Evolutionary conservation across 805 yeast genomes (phyloP).

Genomic region (Ogataea haglerorum): DNA sequence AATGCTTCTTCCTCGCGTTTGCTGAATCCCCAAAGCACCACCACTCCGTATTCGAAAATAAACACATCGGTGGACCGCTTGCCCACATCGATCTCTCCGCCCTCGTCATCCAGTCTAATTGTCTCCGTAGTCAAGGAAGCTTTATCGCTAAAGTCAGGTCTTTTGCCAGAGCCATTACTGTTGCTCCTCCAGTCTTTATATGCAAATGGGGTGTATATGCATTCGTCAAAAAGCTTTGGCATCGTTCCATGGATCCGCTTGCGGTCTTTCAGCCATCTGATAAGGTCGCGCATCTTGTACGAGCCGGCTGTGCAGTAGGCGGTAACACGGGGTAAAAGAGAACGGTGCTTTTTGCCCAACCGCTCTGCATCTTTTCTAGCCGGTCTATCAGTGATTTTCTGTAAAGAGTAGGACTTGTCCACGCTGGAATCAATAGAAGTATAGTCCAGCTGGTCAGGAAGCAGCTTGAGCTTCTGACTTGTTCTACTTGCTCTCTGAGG

Average conservation of each 20-base stretch:
- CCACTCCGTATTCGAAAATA: constrained; percentile 94
- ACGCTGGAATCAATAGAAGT: constrained; percentile 20
- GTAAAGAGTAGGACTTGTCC: constrained; percentile 69
- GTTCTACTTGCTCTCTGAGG: constrained; percentile 75
- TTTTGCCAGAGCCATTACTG: constrained; percentile 18
- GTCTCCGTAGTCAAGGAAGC: constrained; percentile 32
- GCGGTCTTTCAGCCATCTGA: constrained; percentile 80
- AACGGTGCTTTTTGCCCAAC: constrained; percentile 81
- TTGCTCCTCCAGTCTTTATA: constrained; percentile 72
- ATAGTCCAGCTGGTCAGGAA: constrained; percentile 55
- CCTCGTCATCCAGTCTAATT: constrained; percentile 84
- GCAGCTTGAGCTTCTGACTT: constrained; percentile 64
- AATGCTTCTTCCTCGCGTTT: constrained; percentile 79
- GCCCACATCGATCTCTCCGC: constrained; percentile 90
- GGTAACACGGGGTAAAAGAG: constrained; percentile 85
- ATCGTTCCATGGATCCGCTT: constrained; percentile 69
- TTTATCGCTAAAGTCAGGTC: constrained; percentile 7
- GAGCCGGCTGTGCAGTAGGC: constrained; percentile 96
- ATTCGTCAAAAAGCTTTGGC: constrained; percentile 91
- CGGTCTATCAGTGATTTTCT: constrained; percentile 78
- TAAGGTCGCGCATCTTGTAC: constrained; percentile 81
- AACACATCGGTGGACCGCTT: constrained; percentile 75
- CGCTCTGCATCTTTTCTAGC: constrained; percentile 94
- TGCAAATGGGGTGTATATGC: constrained; percentile 86
- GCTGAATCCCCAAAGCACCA: constrained; percentile 94